Evolutionary conservation across 345 rosid genomes (phyloP).

Genomic region (Eucalyptus fibrosa): DNA sequence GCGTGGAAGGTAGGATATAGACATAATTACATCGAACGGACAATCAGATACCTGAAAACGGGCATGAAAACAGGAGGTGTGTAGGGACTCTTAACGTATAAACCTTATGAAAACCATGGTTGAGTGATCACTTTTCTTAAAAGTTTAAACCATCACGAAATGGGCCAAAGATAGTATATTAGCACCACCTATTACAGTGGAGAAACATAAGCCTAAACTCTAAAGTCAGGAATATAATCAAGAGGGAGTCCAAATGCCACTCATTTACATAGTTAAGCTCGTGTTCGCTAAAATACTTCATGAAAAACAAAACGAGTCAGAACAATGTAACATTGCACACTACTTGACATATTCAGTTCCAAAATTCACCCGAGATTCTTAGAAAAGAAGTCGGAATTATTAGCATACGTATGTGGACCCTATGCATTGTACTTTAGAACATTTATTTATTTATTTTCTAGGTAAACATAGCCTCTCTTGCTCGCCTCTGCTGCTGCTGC

Average conservation of each 20-base stretch:
- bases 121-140: neutral
- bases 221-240: neutral
- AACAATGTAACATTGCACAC: neutral
- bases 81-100: neutral
- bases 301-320: neutral
- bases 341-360: neutral
- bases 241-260: neutral
- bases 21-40: neutral
- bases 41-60: neutral
- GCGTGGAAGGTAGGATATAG: neutral
- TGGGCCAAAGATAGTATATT: neutral
- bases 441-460: neutral
- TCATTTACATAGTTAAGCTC: neutral
- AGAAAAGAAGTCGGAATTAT: neutral
- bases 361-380: neutral
- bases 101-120: neutral
- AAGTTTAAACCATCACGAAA: neutral
- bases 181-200: neutral
- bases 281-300: neutral
- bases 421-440: neutral
- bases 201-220: neutral
- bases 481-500: neutral
- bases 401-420: neutral
- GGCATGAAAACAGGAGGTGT: neutral
- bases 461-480: neutral